Evolutionary conservation across 2,329 filamentous ascomycete species (phyloP).

Genomic region (Alternaria dauci): DNA sequence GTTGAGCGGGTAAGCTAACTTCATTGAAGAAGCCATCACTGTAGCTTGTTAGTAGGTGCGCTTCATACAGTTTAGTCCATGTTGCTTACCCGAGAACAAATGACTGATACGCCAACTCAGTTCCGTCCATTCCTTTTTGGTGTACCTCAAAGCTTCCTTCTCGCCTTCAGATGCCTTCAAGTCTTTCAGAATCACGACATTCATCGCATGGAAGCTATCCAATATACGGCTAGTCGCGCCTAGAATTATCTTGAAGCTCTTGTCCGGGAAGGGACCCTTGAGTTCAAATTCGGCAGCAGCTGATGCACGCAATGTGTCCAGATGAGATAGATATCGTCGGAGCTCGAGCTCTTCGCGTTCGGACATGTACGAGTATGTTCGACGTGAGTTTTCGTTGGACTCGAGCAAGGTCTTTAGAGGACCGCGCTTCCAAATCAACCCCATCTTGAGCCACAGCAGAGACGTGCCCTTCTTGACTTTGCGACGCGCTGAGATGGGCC

Average conservation of each 20-base stretch:
- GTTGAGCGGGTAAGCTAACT: slow-evolving; percentile 91
- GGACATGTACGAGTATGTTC: slow-evolving; percentile 74
- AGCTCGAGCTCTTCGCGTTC: slow-evolving; percentile 88
- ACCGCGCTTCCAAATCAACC: slow-evolving; percentile 94
- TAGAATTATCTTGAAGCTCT: slow-evolving; percentile 76
- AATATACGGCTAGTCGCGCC: slow-evolving; percentile 83
- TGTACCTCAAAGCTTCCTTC: slow-evolving; percentile 79
- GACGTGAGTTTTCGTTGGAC: slow-evolving; percentile 34
- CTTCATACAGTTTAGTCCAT: background rate
- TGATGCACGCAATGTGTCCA: slow-evolving; percentile 76
- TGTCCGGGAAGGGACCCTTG: slow-evolving; percentile 82
- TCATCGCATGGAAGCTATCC: slow-evolving; percentile 96
- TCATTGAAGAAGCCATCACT: slow-evolving; percentile 91
- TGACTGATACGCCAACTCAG: slow-evolving; percentile 91
- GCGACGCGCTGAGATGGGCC: slow-evolving; percentile 88
- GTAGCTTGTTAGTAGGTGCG: slow-evolving; percentile 21
- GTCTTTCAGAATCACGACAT: slow-evolving; percentile 85
- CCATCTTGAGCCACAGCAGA: slow-evolving; percentile 92
- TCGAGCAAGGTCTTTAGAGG: slow-evolving; percentile 76
- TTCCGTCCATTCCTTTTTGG: slow-evolving; percentile 77
- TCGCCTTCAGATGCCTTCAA: slow-evolving; percentile 79
- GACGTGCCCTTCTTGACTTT: slow-evolving; percentile 91
- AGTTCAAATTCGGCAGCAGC: slow-evolving; percentile 90
- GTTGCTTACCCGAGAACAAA: slow-evolving; percentile 67
- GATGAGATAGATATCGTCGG: slow-evolving; percentile 76